phyloP scores from a whole-genome alignment of 371 early-diverging fungal species.

The Choanephora cucurbitarum region DNA sequence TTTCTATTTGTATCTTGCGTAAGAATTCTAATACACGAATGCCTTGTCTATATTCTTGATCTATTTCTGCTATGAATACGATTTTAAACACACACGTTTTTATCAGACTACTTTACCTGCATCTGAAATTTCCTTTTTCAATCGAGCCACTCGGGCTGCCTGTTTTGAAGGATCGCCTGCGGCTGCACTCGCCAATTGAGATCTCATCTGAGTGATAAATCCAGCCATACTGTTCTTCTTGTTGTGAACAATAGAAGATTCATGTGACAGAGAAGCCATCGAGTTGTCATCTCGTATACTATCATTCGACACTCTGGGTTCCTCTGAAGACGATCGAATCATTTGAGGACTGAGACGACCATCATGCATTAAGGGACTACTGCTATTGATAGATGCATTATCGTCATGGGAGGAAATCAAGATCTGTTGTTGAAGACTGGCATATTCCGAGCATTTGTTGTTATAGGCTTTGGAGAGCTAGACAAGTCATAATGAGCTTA shows the following conservation, averaged over 20 bases:
- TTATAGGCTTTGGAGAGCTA: constrained; percentile 53
- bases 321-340: constrained; percentile 30
- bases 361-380: constrained; percentile 1
- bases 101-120: constrained; percentile 41
- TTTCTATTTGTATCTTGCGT: constrained; percentile 49
- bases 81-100: neutral
- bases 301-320: constrained; percentile 37
- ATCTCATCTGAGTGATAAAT: constrained; percentile 49
- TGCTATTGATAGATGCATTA: constrained; percentile 20
- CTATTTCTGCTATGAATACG: constrained; percentile 26
- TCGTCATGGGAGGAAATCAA: constrained; percentile 20
- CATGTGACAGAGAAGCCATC: constrained; percentile 6
- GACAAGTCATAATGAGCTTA: neutral
- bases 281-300: constrained; percentile 26
- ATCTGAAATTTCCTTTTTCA: constrained; percentile 56
- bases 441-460: constrained; percentile 40
- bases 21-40: constrained; percentile 52
- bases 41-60: constrained; percentile 59
- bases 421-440: constrained; percentile 39
- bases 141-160: constrained; percentile 41
- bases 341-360: constrained; percentile 14
- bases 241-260: constrained; percentile 15
- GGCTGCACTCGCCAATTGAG: constrained; percentile 44
- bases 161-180: constrained; percentile 42
- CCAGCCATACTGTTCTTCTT: constrained; percentile 45